Base-by-base conservation (phyloP, 352 stramenopile species). In the Globisporangium middletonii region DNA sequence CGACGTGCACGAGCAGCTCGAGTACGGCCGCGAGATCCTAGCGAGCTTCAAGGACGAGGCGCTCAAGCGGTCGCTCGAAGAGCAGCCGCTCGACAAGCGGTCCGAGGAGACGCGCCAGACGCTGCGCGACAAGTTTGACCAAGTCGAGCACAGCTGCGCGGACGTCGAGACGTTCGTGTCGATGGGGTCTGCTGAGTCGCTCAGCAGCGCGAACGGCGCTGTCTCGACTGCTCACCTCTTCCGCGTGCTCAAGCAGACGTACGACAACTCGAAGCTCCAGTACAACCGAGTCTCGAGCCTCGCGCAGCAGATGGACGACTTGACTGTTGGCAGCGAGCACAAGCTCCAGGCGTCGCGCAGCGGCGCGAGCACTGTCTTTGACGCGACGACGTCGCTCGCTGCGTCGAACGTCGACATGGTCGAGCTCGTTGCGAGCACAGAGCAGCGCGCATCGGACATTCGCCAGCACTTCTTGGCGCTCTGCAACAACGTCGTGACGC, bases 1-100 rank as follows among this genome's bases (percentile, higher is more conserved):
- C 23, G 75, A 89, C 52, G 74, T 89, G n/a, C 79, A 89, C 54
- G 77, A 89, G 37, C 79, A 89, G 53, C 63, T 89, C 2, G 79
- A 88, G 42, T 89, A 87, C 62, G 66, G 71, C 6, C 76, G 76
- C 16, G 79, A 89, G 41, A 86, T 88, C 58, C 57, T 89, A n/a
- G 62, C 65, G 5, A 88, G 79, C 38, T 88, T 87, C 41, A 77
- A 83, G 57, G 75, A 89, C 27, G 76, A 88, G 49, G 68, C 57
- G 37, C 53, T 88, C 0, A 87, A 86, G 60, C 75, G 65, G 26
- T 75, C 75, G 9, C 60, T 89, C 33, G 78, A 89, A 62, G 75
- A 83, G 47, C 79, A 89, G 48, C 79, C 79, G 55, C 70, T 89
- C 16, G 79, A 89, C 30, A 67, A 86, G 35, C 71, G 78, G 59